Percentiles rank a stretch among this genome's conserved stretches.
Evolutionary conservation across 371 early-diverging fungal genomes (phyloP).

Genomic region (Smittium mucronatum): DNA sequence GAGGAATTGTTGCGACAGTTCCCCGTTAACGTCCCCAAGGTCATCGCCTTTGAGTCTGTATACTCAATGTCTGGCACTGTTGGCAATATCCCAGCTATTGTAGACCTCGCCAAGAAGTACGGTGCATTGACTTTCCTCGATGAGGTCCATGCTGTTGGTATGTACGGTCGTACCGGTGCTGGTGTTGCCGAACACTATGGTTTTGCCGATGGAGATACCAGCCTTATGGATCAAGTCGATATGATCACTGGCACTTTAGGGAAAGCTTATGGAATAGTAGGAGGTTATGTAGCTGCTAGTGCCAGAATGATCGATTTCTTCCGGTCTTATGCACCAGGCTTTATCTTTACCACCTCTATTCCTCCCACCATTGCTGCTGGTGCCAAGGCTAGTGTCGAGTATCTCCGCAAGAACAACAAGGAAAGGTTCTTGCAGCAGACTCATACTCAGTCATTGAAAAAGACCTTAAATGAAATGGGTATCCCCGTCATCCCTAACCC

Average conservation of each 20-base stretch:
- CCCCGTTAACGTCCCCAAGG: conserved; percentile 75
- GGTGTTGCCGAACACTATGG: conserved; percentile 95
- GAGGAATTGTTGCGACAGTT: conserved; percentile 68
- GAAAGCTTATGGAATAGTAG: conserved; percentile 95
- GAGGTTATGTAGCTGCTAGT: conserved; percentile 92
- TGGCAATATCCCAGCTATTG: conserved; percentile 90
- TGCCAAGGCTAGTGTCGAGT: conserved; percentile 78
- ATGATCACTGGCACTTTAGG: conserved; percentile 96
- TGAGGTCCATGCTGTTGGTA: conserved; percentile 97
- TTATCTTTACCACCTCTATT: conserved; percentile 96
- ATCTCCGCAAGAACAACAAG: conserved; percentile 62
- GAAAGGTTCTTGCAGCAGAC: conserved; percentile 87
- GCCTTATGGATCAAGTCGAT: conserved; percentile 80
- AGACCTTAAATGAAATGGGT: conserved; percentile 57
- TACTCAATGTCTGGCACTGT: conserved; percentile 97
- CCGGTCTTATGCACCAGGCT: conserved; percentile 96
- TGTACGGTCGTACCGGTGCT: conserved; percentile 93
- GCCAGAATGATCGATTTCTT: conserved; percentile 87
- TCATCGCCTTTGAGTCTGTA: conserved; percentile 95
- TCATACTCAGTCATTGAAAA: conserved; percentile 76
- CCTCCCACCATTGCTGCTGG: conserved; percentile 90
- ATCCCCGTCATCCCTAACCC: conserved; percentile 97
- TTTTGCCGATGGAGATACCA: conserved; percentile 47
- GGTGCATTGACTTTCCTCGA: conserved; percentile 96
- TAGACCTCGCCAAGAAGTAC: conserved; percentile 86